Percentiles rank a stretch among this genome's conserved stretches.
Conservation (phyloP, 176 grass and related monocot genomes). For the Eleusine indica region DNA sequence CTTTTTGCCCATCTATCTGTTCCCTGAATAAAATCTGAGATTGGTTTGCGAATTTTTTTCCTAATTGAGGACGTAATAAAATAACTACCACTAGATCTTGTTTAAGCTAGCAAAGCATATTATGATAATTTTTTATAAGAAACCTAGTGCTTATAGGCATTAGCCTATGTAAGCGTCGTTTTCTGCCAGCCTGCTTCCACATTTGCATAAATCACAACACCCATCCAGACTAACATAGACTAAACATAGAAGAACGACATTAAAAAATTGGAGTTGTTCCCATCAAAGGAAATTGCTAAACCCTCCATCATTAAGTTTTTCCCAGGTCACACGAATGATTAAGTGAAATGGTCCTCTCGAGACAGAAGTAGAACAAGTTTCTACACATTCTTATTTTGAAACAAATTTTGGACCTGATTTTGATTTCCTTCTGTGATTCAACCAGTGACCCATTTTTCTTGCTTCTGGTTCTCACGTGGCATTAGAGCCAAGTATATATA, state of each 20-base stretch:
- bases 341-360: background rate
- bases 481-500: background rate
- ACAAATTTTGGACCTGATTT: conserved; percentile 17
- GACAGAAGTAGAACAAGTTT: conserved; percentile 3
- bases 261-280: background rate
- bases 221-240: conserved; percentile 22
- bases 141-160: background rate
- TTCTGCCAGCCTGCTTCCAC: conserved; percentile 34
- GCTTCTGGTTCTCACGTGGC: background rate
- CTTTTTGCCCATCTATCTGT: background rate
- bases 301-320: conserved; percentile 4
- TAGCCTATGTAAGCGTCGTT: conserved; percentile 42
- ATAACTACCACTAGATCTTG: conserved; percentile 45
- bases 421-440: conserved; percentile 22
- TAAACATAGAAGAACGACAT: conserved; percentile 6
- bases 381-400: background rate
- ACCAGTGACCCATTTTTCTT: conserved; percentile 15
- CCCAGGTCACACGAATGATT: background rate
- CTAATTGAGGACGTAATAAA: background rate
- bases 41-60: too few relatives aligned
- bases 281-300: conserved; percentile 32
- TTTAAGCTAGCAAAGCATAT: conserved; percentile 31
- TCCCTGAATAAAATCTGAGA: background rate
- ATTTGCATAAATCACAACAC: conserved; percentile 34
- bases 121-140: background rate